Conservation (phyloP, 257 asterid genomes). For the Solanum chmielewskii region DNA sequence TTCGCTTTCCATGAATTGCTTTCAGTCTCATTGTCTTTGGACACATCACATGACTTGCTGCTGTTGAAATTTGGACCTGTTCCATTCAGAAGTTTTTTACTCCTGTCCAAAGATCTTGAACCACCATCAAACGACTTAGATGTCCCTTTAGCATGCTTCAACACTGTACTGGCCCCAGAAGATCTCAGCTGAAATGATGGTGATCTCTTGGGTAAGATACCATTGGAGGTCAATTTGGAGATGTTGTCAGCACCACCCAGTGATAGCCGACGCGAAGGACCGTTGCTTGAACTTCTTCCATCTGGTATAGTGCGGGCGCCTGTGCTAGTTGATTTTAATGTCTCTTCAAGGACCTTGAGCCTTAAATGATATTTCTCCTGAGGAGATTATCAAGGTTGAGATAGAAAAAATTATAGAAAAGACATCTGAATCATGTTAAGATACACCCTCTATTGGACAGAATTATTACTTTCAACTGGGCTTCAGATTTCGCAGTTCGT, state of each 20-base stretch:
- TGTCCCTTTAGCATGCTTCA: slow-evolving; percentile 96
- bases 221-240: slow-evolving; percentile 71
- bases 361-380: slow-evolving; percentile 88
- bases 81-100: slow-evolving; percentile 74
- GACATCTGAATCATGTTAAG: not conserved
- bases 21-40: slow-evolving; percentile 55
- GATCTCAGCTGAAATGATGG: slow-evolving; percentile 90
- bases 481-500: slow-evolving; percentile 84
- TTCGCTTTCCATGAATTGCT: slow-evolving; percentile 54
- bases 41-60: slow-evolving; percentile 85
- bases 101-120: slow-evolving; percentile 73
- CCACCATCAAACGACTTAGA: slow-evolving; percentile 98
- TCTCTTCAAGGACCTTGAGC: slow-evolving; percentile 78
- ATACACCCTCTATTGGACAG: not conserved
- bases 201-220: slow-evolving; percentile 80
- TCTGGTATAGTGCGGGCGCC: slow-evolving; percentile 50
- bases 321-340: slow-evolving; percentile 63
- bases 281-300: slow-evolving; percentile 65
- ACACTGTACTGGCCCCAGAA: slow-evolving; percentile 74
- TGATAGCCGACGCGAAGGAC: slow-evolving; percentile 82
- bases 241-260: slow-evolving; percentile 87
- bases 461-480: slow-evolving; percentile 63
- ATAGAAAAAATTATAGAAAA: not conserved
- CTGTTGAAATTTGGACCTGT: slow-evolving; percentile 81
- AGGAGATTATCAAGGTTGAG: not conserved